Percentiles rank a stretch among this genome's conserved stretches.
phyloP scores from a whole-genome alignment of 2,329 filamentous ascomycete species.

The Cordyceps fumosorosea region DNA sequence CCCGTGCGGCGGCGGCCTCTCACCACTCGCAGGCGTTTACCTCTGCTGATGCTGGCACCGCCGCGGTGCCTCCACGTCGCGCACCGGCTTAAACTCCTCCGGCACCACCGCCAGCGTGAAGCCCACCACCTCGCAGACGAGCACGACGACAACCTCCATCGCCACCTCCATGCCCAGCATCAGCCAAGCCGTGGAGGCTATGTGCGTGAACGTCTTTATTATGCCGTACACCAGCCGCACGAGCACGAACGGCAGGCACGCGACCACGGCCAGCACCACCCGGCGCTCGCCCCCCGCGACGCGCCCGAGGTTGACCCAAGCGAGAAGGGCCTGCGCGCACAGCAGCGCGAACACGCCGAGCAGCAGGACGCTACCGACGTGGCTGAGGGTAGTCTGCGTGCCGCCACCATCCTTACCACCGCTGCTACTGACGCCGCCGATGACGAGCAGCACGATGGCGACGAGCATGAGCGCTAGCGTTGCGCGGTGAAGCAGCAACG shows the following conservation, averaged over 20 bases:
- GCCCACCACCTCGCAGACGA: slow-evolving; percentile 25
- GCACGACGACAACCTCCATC: slow-evolving; percentile 27
- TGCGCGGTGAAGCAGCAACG: slow-evolving; percentile 22
- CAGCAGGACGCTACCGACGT: slow-evolving; percentile 24
- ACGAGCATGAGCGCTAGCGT: slow-evolving; percentile 37
- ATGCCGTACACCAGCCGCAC: slow-evolving; percentile 27
- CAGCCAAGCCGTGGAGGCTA: slow-evolving; percentile 23
- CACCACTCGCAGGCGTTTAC: background rate
- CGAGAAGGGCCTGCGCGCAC: slow-evolving; percentile 33
- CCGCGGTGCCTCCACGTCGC: background rate
- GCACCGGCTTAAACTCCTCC: background rate
- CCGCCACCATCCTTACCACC: slow-evolving; percentile 17
- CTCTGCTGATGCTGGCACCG: background rate
- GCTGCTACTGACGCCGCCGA: slow-evolving; percentile 20
- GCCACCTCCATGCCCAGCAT: slow-evolving; percentile 27
- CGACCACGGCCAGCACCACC: slow-evolving; percentile 39
- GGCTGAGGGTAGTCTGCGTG: slow-evolving; percentile 19
- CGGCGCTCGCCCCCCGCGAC: slow-evolving; percentile 46
- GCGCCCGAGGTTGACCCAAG: slow-evolving; percentile 31
- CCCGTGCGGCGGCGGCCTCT: background rate
- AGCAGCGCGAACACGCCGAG: slow-evolving; percentile 33
- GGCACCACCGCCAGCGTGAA: slow-evolving; percentile 23
- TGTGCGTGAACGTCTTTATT: slow-evolving; percentile 22
- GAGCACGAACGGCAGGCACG: slow-evolving; percentile 27
- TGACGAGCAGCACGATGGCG: slow-evolving; percentile 28